Base-by-base conservation (phyloP, 208 protist genomes). In the Crithidia acanthocephali region DNA sequence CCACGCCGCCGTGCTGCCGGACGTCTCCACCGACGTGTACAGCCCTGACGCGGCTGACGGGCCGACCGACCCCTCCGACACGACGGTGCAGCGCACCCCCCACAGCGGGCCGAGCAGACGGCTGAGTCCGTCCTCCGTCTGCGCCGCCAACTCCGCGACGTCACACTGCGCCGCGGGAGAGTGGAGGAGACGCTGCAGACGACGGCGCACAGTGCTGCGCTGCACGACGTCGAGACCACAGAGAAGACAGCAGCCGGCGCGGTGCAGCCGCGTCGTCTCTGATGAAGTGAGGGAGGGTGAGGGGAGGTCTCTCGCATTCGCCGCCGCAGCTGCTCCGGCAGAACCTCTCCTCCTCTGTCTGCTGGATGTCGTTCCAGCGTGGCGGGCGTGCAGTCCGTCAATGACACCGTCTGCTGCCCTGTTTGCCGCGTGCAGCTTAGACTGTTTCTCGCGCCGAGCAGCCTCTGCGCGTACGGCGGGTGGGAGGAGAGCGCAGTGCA, bases 61-160 rank as follows among this genome's bases (percentile, higher is more conserved):
- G n/a, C n/a, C n/a, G n/a, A n/a, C 22, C 5, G 18, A 1, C 32
- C 25, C 55, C 23, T 22, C 44, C 6, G 59, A 20, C 35, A 30
- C 25, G 8, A 50, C 25, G n/a, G 48, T 8, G 55, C 67, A 74
- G 30, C 67, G 64, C 22, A 93, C 28, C 15, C 57, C 47, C 91
- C 91, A 93, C 64, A 91, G 72, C 9, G 86, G 82, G 23, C 91
- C 91, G 2, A 95, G 76, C 61, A 84, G 57, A 37, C 59, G 73
- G 20, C 72, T 62, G 40, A 95, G 76, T 4, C 28, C 60, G 23
- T 79, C 66, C 72, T 92, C 86, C 20, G 76, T 92, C 50, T 93
- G 62, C 50, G 44, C 63, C 0, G 72, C 53, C 32, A 95, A 67
- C 70, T 80, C 74, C 4, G 35, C 69, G 18, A 61, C 25, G 30